Evolutionary conservation across 176 grass and related monocot genomes (phyloP), one percentile per base, ranked within the genome.

Genomic region (Oryza rufipogon): DNA sequence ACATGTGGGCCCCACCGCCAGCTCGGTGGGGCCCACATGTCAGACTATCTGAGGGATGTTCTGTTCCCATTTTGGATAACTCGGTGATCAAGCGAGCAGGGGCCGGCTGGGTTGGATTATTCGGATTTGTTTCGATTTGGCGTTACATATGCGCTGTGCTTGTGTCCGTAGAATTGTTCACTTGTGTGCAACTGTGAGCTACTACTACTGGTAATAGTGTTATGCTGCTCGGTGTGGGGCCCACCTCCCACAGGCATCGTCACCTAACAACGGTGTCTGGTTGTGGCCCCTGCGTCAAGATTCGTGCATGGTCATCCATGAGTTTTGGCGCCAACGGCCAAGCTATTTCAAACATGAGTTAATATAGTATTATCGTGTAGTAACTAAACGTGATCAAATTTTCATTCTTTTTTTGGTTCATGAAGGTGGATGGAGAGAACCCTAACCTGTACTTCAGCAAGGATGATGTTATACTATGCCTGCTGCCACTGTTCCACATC

Each of bases 401-500:
- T 65, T 1, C 6, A 1, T 20, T 32, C 30, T 32, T 32, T 32
- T 32, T 1, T 39, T 14, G 1, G 0, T 19, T 52, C 49, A 16
- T 22, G 68, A 13, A 89, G 85, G 91, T 87, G 17, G 84, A 90
- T 1, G 95, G 95, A 1, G 89, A 91, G 64, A 98, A 98, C 76
- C 95, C 95, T 16, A 98, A 98, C 84, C 81, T 98, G 34, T 81
- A 95, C 89, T 93, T 95, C 84, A 64, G 47, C 73, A 71, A 83
- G 73, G 93, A 98, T 0, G 95, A 98, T 95, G 75, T 2, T 95
- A 17, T 68, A 32, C 30, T 98, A 20, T 98, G 95, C 75, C 68
- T 98, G 64, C 80, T 98, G 8, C 95, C 95, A 7, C 76, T 98
- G 47, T 98, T 98, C 92, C 95, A 98, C 85, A 98, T 98, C 88